These are phyloP conservation scores for Thalassiosira allenii DNA, from an alignment of 352 stramenopile genomes.

Conservation along the genomic window DNA sequence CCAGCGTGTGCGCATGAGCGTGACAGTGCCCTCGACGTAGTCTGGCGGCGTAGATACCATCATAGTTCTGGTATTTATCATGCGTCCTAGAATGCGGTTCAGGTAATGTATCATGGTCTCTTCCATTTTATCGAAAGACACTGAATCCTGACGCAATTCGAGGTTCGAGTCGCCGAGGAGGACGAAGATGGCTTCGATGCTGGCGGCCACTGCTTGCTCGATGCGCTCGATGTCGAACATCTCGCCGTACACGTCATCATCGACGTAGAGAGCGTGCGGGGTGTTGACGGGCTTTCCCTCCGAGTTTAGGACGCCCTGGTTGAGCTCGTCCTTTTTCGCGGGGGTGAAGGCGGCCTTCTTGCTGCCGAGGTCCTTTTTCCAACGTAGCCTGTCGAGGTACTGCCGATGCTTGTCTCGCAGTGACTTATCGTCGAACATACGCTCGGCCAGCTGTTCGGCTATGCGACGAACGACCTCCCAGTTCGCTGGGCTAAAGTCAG, in stretches of 20 bases:
- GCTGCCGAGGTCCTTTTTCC: conserved; percentile 14
- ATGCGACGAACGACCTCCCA: conserved; percentile 21
- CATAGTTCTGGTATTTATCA: conserved; percentile 33
- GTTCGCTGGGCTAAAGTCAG: conserved; percentile 27
- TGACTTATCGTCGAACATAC: conserved; percentile 21
- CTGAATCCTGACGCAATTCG: not conserved
- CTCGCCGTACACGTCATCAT: conserved; percentile 40
- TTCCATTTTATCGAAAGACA: conserved; percentile 42
- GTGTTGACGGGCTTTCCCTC: conserved; percentile 6
- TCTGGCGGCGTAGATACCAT: conserved; percentile 21
- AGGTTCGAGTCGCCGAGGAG: conserved; percentile 29
- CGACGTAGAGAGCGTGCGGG: conserved; percentile 33
- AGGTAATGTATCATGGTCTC: conserved; percentile 29
- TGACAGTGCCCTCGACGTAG: conserved; percentile 4
- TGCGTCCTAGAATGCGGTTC: conserved; percentile 37
- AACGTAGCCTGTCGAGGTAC: conserved; percentile 23
- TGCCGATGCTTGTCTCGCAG: conserved; percentile 2
- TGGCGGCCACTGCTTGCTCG: conserved; percentile 20
- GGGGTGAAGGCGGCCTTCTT: not conserved
- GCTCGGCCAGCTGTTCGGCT: conserved; percentile 17
- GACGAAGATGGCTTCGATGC: conserved; percentile 52
- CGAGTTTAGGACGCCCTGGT: conserved; percentile 22
- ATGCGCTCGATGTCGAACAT: conserved; percentile 29
- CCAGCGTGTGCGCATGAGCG: conserved; percentile 5
- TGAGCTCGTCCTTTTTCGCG: not conserved